phyloP scores from a whole-genome alignment of 2,329 filamentous ascomycete genomes.

The Lithohypha guttulata region DNA sequence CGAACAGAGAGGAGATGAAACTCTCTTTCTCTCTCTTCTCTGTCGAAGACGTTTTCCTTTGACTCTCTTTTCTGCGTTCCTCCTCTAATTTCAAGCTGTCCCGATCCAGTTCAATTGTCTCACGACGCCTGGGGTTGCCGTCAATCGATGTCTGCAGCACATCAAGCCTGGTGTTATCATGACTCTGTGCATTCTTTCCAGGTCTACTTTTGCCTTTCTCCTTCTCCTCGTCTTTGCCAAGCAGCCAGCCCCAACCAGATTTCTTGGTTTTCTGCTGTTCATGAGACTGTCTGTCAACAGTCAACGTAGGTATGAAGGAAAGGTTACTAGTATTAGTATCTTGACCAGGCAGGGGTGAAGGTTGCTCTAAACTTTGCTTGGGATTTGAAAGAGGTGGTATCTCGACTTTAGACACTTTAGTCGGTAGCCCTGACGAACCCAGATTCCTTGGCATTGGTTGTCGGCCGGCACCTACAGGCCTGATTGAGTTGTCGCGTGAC shows the following conservation, averaged over 20 bases:
- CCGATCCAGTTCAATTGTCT: constrained; percentile 75
- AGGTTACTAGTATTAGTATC: constrained; percentile 63
- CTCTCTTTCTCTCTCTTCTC: constrained; percentile 84
- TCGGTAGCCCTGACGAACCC: constrained; percentile 23
- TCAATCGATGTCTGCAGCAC: constrained; percentile 83
- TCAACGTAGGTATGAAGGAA: constrained; percentile 67
- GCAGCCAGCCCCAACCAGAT: constrained; percentile 62
- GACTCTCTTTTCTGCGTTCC: constrained; percentile 65
- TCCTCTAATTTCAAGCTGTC: constrained; percentile 62
- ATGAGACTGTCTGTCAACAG: constrained; percentile 64
- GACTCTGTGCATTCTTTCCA: constrained; percentile 40
- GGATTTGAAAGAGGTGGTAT: constrained; percentile 29
- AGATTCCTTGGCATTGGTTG: constrained; percentile 27
- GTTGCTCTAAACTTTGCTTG: constrained; percentile 51
- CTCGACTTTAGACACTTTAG: constrained; percentile 17
- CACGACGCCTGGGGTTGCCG: constrained; percentile 51
- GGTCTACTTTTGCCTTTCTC: constrained; percentile 59
- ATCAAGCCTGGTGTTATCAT: constrained; percentile 76
- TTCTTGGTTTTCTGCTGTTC: constrained; percentile 67
- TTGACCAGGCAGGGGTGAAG: constrained; percentile 60
- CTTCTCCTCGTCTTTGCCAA: constrained; percentile 47
- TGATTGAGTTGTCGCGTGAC: constrained; percentile 32
- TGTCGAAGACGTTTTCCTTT: constrained; percentile 52
- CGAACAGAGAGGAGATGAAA: constrained; percentile 88
- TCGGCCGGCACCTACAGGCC: constrained; percentile 33